These are phyloP conservation scores for Catenaria anguillulae DNA, from an alignment of 371 early-diverging fungal species.

Conservation along the genomic window DNA sequence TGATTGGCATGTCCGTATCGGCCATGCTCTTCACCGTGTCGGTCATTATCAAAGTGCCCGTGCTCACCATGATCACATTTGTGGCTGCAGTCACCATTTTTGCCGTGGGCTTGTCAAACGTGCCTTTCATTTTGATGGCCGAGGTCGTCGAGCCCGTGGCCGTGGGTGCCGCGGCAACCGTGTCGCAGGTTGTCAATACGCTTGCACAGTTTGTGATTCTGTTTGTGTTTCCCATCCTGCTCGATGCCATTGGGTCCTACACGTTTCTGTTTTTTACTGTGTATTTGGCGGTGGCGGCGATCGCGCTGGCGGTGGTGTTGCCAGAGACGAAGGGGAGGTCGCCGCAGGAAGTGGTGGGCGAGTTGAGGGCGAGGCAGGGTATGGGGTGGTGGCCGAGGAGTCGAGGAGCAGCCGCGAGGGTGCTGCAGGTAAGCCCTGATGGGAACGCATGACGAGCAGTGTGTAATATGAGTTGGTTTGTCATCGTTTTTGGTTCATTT, in stretches of 20 bases:
- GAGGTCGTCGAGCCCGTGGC: neutral
- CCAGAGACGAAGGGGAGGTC: neutral
- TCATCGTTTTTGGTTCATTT: too few species aligned
- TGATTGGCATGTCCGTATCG: neutral
- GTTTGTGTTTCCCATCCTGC: slow-evolving; percentile 1
- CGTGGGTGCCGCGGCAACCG: neutral
- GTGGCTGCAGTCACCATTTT: neutral
- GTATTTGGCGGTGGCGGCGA: neutral
- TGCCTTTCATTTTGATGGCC: slow-evolving; percentile 1
- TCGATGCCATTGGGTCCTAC: neutral
- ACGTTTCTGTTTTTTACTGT: neutral
- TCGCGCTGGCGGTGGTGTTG: neutral
- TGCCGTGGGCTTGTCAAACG: neutral
- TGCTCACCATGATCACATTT: neutral
- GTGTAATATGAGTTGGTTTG: too few species aligned
- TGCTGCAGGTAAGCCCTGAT: too few species aligned
- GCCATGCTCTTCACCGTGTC: neutral
- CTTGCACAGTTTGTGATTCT: neutral
- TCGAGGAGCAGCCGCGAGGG: too few species aligned
- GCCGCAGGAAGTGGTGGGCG: neutral
- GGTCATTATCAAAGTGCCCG: neutral
- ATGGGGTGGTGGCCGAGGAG: too few species aligned
- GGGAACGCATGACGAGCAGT: too few species aligned
- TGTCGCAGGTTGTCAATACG: neutral
- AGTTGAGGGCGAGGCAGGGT: too few species aligned